Evolutionary conservation across 495 filamentous ascomycete genomes (phyloP).

Genomic region (Annulohypoxylon nitens): DNA sequence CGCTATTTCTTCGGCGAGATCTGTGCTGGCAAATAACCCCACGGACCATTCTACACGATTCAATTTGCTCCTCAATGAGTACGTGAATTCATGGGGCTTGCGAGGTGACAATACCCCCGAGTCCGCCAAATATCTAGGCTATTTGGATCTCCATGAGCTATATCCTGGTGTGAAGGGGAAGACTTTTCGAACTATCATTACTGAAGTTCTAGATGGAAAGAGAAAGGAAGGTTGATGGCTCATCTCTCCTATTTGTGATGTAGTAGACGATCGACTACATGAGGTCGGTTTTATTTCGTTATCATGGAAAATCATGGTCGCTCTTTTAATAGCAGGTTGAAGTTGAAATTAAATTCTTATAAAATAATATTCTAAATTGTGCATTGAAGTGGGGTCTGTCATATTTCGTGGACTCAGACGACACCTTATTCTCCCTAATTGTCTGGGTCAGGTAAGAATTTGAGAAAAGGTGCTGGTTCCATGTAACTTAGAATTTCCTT

Average conservation of each 20-base stretch:
- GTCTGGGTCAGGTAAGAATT: slow-evolving; percentile 17
- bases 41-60: slow-evolving; percentile 44
- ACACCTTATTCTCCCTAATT: too few relatives aligned
- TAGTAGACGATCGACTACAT: neutral
- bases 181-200: slow-evolving; percentile 53
- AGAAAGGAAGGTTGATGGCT: neutral
- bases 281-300: too few relatives aligned
- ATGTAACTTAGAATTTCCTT: slow-evolving; percentile 4
- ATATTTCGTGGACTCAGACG: neutral
- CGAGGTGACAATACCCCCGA: slow-evolving; percentile 70
- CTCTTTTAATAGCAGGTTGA: too few relatives aligned
- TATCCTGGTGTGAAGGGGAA: slow-evolving; percentile 66
- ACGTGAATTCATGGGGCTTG: slow-evolving; percentile 65
- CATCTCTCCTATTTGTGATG: neutral
- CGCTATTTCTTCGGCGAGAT: slow-evolving; percentile 43
- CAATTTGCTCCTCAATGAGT: slow-evolving; percentile 59
- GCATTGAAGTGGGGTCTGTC: neutral
- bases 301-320: too few relatives aligned
- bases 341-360: too few relatives aligned
- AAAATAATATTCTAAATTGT: too few relatives aligned
- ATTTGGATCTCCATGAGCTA: slow-evolving; percentile 66
- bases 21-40: slow-evolving; percentile 59
- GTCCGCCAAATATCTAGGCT: slow-evolving; percentile 70
- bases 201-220: slow-evolving; percentile 33
- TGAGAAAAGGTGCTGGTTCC: neutral